Base-by-base conservation (phyloP, 306 rosid genomes). In the Vicia faba region DNA sequence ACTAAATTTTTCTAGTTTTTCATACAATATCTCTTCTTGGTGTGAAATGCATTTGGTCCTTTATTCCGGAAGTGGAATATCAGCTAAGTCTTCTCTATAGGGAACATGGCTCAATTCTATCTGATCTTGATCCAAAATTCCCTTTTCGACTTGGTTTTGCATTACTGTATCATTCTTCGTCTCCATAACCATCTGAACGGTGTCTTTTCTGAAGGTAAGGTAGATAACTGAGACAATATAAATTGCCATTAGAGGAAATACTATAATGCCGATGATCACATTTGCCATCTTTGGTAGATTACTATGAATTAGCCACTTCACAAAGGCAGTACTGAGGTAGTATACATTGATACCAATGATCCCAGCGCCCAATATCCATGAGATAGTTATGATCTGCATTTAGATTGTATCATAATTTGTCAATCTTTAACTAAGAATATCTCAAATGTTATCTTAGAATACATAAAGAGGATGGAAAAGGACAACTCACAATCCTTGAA, bases 271-370 rank as follows among this genome's bases (percentile, higher is more conserved):
- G 2, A 89, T 66, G 57, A 92, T 75, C 38, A 86, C 92, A 43
- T 72, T 87, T 44, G 79, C 89, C 59, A 72, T 76, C 73, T 81
- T 92, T 16, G 89, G 96, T 18, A 87, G 75, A 46, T 28, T 74
- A 78, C 61, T 92, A 53, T 89, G 82, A 46, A 87, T 84, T 28
- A 92, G 36, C 98, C 98, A 89, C 26, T 8, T 84, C 71, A 86
- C 96, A 11, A 89, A 92, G 11, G 38, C 58, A 13, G 96, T 89
- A 68, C 69, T 80, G 3, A 92, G 98, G 72, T 87, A 92, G 70
- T 87, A 89, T 35, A 92, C 75, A 70, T 92, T 92, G 74, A 92
- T 84, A 9, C 88, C 82, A 2, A 89, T 84, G 71, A 89, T 85
- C 38, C 82, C 89, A n/a, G 61, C 7, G 1, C 92, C 91, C 25